These are phyloP conservation scores for Neonectria magnoliae DNA, from an alignment of 2,329 filamentous ascomycete species.

Conservation along the genomic window DNA sequence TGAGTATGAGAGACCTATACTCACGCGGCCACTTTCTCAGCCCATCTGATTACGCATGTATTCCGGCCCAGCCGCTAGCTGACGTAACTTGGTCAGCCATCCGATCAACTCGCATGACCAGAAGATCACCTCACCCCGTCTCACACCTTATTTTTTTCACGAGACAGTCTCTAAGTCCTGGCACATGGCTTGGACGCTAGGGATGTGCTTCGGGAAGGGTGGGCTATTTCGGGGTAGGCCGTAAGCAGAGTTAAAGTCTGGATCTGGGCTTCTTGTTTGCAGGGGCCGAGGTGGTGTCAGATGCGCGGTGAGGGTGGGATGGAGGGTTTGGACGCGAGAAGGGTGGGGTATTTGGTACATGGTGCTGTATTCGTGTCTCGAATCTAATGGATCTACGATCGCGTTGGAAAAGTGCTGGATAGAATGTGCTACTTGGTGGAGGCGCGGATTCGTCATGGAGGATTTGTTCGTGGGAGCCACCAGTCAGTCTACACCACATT, in stretches of 20 bases:
- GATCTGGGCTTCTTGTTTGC: background rate
- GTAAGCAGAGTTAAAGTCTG: background rate
- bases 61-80: constrained; percentile 5
- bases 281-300: background rate
- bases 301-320: background rate
- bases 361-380: background rate
- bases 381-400: background rate
- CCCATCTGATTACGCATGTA: background rate
- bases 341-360: constrained; percentile 2
- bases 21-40: background rate
- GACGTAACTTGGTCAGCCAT: constrained; percentile 8
- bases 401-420: too few species aligned
- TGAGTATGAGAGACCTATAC: background rate
- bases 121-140: background rate
- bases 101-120: constrained; percentile 13
- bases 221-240: background rate
- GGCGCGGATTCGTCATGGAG: background rate
- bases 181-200: background rate
- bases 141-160: background rate
- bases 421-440: background rate
- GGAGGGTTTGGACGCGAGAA: background rate
- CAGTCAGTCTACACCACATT: background rate
- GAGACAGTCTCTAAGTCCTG: background rate
- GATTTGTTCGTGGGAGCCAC: background rate
- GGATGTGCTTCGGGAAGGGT: background rate